Base-by-base conservation (phyloP, 129 eudicot genomes). In the Flaveria robusta region DNA sequence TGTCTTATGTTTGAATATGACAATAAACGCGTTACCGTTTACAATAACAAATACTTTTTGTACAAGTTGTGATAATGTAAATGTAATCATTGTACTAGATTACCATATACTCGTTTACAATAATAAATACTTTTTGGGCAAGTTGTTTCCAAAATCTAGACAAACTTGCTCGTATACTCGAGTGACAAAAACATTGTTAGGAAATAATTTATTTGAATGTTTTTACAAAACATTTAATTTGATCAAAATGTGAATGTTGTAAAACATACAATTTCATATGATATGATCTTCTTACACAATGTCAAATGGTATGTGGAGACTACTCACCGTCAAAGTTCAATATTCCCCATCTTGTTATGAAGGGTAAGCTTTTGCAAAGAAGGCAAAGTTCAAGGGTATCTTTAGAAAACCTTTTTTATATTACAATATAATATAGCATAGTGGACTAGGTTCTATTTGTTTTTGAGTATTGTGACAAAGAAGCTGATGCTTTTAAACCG, bases 401-500 rank as follows among this genome's bases (percentile, higher is more conserved):
- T 29, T 45, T 69, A 10, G 67, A 47, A 56, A 67, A 56, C 50
- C 49, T 68, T 1, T 1, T 10, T 69, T 39, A 24, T 27, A 24
- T 24, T 13, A 46, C 34, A 72, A 52, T 72, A 79, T 72, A 64
- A 15, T 72, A 73, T 80, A 52, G 68, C 59, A 42, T 42, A 80
- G 74, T 72, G 83, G 83, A 64, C 74, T 64, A 51, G 37, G 72
- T 58, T 77, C 46, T 68, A 47, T 49, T 71, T 11, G 55, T 51
- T 63, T 75, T 64, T 47, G 3, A 69, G 76, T 34, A 59, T 26
- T 73, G 69, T 65, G 74, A 66, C 76, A 41, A 71, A 68, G 76
- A 69, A 27, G 74, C 67, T 72, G 78, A 73, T 80, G 83, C 83
- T 66, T 80, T 80, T 80, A 80, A 80, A 51, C 9, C 42, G 20